phyloP scores from a whole-genome alignment of 2,329 filamentous ascomycete species.

The Coniella lustricola region DNA sequence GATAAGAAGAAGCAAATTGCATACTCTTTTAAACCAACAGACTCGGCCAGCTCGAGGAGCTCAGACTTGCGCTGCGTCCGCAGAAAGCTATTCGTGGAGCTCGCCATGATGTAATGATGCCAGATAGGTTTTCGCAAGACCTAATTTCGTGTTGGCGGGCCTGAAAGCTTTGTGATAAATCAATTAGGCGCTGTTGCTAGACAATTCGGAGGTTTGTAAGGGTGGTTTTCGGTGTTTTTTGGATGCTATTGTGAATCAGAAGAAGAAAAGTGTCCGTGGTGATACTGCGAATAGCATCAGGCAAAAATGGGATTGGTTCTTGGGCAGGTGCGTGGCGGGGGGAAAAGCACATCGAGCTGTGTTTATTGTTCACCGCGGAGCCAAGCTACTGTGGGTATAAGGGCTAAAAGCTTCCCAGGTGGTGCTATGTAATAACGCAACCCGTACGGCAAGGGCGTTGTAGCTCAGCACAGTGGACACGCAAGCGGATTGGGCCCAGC shows the following conservation, averaged over 20 bases:
- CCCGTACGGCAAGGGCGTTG: too few relatives aligned
- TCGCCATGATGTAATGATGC: conserved; percentile 43
- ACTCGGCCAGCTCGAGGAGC: conserved; percentile 65
- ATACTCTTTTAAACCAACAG: conserved; percentile 66
- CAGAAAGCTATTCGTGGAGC: conserved; percentile 60
- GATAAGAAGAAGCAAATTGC: conserved; percentile 28
- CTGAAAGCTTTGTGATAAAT: conserved; percentile 3
- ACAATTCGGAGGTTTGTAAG: conserved; percentile 16
- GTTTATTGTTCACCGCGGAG: conserved; percentile 5
- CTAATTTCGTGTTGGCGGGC: conserved; percentile 19
- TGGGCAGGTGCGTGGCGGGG: conserved; percentile 1
- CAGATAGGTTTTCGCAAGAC: conserved; percentile 21
- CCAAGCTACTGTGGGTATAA: not conserved
- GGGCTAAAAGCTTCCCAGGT: not conserved
- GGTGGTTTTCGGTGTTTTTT: conserved; percentile 17
- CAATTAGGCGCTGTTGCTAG: conserved; percentile 23
- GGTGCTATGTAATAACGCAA: not conserved
- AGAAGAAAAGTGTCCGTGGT: conserved; percentile 1
- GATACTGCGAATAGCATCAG: conserved; percentile 9
- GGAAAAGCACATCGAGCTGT: not conserved
- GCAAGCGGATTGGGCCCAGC: too few relatives aligned
- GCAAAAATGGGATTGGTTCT: not conserved
- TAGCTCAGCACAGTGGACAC: too few relatives aligned
- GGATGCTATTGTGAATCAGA: not conserved
- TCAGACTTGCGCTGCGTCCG: conserved; percentile 77